phyloP scores from a whole-genome alignment of 2,329 filamentous ascomycete genomes.

The Pestalotiopsis sp. region DNA sequence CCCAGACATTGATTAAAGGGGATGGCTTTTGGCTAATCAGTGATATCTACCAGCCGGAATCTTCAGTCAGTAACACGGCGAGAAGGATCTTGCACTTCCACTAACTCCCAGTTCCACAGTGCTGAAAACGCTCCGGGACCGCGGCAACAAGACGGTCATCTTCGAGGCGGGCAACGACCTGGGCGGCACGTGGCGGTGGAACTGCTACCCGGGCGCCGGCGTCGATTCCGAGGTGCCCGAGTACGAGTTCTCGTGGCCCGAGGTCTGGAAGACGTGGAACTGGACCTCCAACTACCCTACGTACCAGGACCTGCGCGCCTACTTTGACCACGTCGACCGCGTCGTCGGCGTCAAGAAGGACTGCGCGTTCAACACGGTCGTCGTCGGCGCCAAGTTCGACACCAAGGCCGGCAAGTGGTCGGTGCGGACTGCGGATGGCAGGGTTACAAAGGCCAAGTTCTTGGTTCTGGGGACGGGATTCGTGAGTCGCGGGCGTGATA shows the following conservation, averaged over 20 bases:
- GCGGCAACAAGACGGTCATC: conserved; percentile 46
- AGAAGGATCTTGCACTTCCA: background rate
- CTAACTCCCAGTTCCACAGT: conserved; percentile 42
- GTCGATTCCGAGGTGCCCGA: conserved; percentile 55
- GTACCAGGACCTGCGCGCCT: conserved; percentile 50
- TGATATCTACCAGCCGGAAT: background rate
- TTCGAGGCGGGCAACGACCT: conserved; percentile 52
- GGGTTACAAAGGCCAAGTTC: conserved; percentile 49
- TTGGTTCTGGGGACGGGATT: conserved; percentile 53
- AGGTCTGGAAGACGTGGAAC: conserved; percentile 55
- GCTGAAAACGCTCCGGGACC: conserved; percentile 48
- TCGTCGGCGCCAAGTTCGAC: conserved; percentile 52
- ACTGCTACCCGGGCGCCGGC: conserved; percentile 53
- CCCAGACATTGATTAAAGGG: conserved; percentile 13
- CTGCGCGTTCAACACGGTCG: conserved; percentile 55
- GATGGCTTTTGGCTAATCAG: background rate
- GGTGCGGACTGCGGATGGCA: conserved; percentile 51
- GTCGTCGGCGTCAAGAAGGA: conserved; percentile 56
- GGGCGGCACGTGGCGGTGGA: conserved; percentile 58
- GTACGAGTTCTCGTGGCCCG: conserved; percentile 54
- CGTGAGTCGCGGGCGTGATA: conserved; percentile 18
- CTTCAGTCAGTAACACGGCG: background rate
- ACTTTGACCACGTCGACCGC: conserved; percentile 61
- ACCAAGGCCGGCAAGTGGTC: conserved; percentile 47
- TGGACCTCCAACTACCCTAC: conserved; percentile 55